A percentile compares a stretch with the other conserved stretches of the same genome.
phyloP scores from a whole-genome alignment of 306 rosid species.

The Ziziphus jujuba region DNA sequence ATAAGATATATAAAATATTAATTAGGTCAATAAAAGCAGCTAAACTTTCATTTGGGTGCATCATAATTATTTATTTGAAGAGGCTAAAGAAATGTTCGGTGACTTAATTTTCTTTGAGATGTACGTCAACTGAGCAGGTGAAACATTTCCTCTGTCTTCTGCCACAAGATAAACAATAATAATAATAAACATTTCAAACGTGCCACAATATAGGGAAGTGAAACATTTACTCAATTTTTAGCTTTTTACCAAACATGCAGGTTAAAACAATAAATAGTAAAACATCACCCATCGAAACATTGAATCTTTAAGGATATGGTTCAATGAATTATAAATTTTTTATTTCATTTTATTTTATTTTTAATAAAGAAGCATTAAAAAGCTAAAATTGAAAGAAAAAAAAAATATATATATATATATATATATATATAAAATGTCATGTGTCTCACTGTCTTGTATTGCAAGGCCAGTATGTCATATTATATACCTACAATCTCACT shows the following conservation, averaged over 20 bases:
- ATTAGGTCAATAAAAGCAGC: constrained; percentile 37
- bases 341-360: too few species aligned
- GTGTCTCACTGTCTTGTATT: constrained; percentile 26
- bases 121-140: constrained; percentile 32
- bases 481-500: background rate
- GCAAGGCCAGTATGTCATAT: constrained; percentile 18
- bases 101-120: constrained; percentile 16
- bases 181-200: constrained; percentile 36
- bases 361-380: background rate
- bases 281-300: constrained; percentile 14
- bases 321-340: too few species aligned
- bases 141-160: constrained; percentile 14
- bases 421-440: background rate
- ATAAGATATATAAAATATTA: constrained; percentile 17
- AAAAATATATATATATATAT: background rate
- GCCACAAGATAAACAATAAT: background rate
- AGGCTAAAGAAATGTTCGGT: constrained; percentile 25
- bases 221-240: background rate
- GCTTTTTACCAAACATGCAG: constrained; percentile 8
- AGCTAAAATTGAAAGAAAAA: background rate
- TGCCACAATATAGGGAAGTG: background rate
- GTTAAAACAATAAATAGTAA: constrained; percentile 4
- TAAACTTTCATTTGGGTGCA: constrained; percentile 36
- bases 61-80: constrained; percentile 24
- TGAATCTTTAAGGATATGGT: too few species aligned